A percentile compares a stretch with the other conserved stretches of the same genome.
phyloP scores from a whole-genome alignment of 257 asterid species.

The Scutellaria baicalensis region DNA sequence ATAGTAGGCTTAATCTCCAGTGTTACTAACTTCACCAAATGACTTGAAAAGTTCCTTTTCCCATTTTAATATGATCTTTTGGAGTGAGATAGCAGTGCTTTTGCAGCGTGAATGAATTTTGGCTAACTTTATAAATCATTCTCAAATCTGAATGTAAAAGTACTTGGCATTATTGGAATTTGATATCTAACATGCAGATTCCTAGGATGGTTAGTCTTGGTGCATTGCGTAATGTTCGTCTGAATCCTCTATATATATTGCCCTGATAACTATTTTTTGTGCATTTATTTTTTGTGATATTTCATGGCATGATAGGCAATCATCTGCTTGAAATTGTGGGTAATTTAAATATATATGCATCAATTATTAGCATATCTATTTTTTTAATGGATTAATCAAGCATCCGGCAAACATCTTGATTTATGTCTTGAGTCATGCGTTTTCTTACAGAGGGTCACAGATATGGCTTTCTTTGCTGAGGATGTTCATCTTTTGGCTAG shows the following conservation, averaged over 20 bases:
- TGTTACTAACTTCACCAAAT: not conserved
- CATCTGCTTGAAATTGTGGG: not conserved
- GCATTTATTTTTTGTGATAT: conserved; percentile 9
- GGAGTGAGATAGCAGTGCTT: not conserved
- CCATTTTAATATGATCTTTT: not conserved
- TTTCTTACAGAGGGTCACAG: conserved; percentile 92
- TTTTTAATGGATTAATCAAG: not conserved
- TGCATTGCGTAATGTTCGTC: not conserved
- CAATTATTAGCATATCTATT: not conserved
- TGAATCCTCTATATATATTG: not conserved
- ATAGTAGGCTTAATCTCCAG: not conserved
- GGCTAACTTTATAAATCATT: not conserved
- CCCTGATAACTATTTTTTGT: not conserved
- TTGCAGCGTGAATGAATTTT: not conserved
- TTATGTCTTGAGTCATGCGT: conserved; percentile 3
- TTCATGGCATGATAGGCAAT: not conserved
- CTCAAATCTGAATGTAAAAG: not conserved
- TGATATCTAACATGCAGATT: not conserved
- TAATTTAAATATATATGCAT: not conserved
- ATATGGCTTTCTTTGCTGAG: conserved; percentile 99
- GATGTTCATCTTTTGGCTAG: conserved; percentile 98
- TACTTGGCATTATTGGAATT: not conserved
- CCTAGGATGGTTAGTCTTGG: not conserved
- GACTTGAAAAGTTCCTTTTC: not conserved
- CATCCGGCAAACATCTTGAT: conserved; percentile 3